Evolutionary conservation across 1,139 yeast genomes (phyloP).

Genomic region (Zygosaccharomyces pseudobailii): DNA sequence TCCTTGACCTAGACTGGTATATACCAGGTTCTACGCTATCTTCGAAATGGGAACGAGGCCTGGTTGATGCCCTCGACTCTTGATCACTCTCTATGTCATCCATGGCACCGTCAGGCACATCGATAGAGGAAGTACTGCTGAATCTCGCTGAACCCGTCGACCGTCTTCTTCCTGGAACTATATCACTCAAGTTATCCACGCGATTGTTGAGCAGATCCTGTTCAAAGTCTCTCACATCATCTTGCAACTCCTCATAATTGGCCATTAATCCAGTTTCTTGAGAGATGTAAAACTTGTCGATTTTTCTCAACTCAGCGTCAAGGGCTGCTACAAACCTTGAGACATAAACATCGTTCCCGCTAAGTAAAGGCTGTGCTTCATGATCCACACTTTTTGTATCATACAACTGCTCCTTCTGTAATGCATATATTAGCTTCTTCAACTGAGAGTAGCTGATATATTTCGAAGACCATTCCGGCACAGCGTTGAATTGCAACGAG

Average conservation of each 20-base stretch:
- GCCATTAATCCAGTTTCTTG: slow-evolving; percentile 51
- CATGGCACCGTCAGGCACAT: slow-evolving; percentile 18
- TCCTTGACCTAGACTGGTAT: slow-evolving; percentile 17
- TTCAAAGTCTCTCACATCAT: slow-evolving; percentile 39
- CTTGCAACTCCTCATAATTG: slow-evolving; percentile 46
- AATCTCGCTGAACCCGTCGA: slow-evolving; percentile 11
- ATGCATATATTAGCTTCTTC: slow-evolving; percentile 59
- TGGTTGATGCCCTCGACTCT: slow-evolving; percentile 10
- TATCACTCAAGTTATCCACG: slow-evolving; percentile 10
- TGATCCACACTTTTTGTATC: slow-evolving; percentile 8
- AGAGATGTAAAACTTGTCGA: slow-evolving; percentile 53
- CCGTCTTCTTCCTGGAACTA: slow-evolving; percentile 11
- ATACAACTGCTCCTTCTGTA: slow-evolving; percentile 54
- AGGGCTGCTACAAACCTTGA: slow-evolving; percentile 45
- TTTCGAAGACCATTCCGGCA: slow-evolving; percentile 74
- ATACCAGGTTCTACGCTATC: slow-evolving; percentile 9
- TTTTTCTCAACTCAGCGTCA: slow-evolving; percentile 53
- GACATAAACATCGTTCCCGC: slow-evolving; percentile 18
- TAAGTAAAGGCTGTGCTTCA: slow-evolving; percentile 14
- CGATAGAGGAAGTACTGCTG: slow-evolving; percentile 12
- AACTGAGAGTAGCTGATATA: slow-evolving; percentile 68
- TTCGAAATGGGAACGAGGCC: slow-evolving; percentile 17
- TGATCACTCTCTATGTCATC: background rate
- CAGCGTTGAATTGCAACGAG: slow-evolving; percentile 70
- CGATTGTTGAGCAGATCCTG: slow-evolving; percentile 17